Evolutionary conservation across 495 filamentous ascomycete genomes (phyloP).

Genomic region (Talaromyces nanjingensis): DNA sequence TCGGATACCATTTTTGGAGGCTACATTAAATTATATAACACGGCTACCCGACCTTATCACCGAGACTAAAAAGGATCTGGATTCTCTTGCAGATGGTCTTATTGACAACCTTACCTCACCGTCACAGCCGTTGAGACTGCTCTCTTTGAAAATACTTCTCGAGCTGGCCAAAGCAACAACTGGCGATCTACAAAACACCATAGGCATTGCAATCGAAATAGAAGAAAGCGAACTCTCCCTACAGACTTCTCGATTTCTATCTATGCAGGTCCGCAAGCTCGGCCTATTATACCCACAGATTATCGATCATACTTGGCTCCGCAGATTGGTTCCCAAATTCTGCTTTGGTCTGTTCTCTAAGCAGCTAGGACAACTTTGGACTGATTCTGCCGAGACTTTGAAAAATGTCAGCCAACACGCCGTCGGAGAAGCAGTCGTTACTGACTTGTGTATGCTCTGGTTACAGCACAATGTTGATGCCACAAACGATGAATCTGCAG

Average conservation of each 20-base stretch:
- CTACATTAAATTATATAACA: constrained; percentile 45
- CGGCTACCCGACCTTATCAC: constrained; percentile 25
- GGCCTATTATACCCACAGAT: constrained; percentile 50
- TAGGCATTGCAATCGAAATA: constrained; percentile 53
- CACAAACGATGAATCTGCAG: constrained; percentile 19
- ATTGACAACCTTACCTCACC: constrained; percentile 64
- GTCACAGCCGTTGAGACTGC: constrained; percentile 62
- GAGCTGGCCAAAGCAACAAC: constrained; percentile 27
- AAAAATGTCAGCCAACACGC: constrained; percentile 65
- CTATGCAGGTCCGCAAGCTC: constrained; percentile 80
- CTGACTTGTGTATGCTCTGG: constrained; percentile 73
- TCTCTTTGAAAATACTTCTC: constrained; percentile 61
- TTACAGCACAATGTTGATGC: constrained; percentile 45
- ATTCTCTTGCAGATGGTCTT: constrained; percentile 51
- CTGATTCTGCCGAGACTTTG: constrained; percentile 68
- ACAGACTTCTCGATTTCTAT: constrained; percentile 63
- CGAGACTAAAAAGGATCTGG: constrained; percentile 33
- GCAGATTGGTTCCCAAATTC: constrained; percentile 66
- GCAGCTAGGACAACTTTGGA: constrained; percentile 74
- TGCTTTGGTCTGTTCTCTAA: constrained; percentile 86
- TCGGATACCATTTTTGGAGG: constrained; percentile 60
- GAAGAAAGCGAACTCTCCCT: constrained; percentile 73
- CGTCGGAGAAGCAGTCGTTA: constrained; percentile 64
- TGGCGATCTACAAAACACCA: constrained; percentile 32
- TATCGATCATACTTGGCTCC: constrained; percentile 54